A percentile compares a stretch with the other conserved stretches of the same genome.
These are phyloP conservation scores for Moesziomyces sp. DNA, from an alignment of 1,284 basidiomycete species.

Conservation along the genomic window DNA sequence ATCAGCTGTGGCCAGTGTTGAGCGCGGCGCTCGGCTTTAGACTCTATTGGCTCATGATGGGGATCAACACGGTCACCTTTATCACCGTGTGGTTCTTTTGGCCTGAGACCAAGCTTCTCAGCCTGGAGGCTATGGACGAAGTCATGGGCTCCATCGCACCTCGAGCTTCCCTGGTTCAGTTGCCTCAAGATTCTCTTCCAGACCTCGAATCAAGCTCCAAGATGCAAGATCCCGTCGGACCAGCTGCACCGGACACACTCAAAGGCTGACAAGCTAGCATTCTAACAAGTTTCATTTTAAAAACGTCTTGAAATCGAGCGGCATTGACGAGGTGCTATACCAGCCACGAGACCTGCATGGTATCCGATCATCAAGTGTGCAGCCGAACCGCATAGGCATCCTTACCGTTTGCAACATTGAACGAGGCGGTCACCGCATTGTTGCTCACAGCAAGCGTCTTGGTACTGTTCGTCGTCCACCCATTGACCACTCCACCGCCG, in stretches of 20 bases:
- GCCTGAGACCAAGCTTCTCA: conserved; percentile 9
- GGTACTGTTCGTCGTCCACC: conserved; percentile 8
- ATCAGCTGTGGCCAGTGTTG: conserved; percentile 16
- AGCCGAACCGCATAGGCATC: conserved; percentile 16
- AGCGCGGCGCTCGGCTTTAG: conserved; percentile 6
- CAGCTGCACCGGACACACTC: too few relatives aligned
- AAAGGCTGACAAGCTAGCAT: too few relatives aligned
- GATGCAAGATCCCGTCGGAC: too few relatives aligned
- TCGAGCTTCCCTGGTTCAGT: not conserved
- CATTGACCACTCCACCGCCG: conserved; percentile 10
- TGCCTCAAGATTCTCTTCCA: not conserved
- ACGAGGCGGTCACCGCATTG: conserved; percentile 9
- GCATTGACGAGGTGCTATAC: too few relatives aligned
- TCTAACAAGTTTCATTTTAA: too few relatives aligned
- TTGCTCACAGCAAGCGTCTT: conserved; percentile 7
- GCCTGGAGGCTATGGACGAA: conserved; percentile 5
- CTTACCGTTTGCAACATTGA: conserved; percentile 6
- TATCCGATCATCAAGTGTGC: not conserved
- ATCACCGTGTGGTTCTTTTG: conserved; percentile 4
- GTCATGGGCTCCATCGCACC: conserved; percentile 4
- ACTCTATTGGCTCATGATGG: conserved; percentile 15
- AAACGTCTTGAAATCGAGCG: too few relatives aligned
- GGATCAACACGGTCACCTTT: conserved; percentile 7
- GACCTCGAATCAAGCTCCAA: too few relatives aligned
- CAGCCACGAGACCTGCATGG: too few relatives aligned